phyloP scores from a whole-genome alignment of 2,329 filamentous ascomycete genomes.

The Sclerotiophoma versabilis region DNA sequence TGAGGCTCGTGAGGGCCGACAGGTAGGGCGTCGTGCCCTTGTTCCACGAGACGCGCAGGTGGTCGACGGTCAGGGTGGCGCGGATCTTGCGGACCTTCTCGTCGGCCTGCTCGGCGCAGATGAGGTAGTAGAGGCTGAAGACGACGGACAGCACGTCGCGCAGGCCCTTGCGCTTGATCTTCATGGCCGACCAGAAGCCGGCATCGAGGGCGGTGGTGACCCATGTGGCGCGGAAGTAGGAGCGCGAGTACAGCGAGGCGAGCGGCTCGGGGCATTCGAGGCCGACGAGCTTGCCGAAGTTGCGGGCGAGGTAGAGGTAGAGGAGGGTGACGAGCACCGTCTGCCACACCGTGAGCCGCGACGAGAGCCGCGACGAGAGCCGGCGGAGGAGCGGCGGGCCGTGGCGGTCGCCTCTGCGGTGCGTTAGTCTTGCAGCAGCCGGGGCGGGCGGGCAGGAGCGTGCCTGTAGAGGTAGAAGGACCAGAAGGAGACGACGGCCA shows the following conservation, averaged over 20 bases:
- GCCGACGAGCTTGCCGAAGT: conserved; percentile 90
- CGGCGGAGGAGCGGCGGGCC: conserved; percentile 79
- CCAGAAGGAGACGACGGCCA: conserved; percentile 92
- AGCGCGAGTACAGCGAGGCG: conserved; percentile 88
- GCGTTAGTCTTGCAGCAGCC: conserved; percentile 21
- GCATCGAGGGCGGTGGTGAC: conserved; percentile 92
- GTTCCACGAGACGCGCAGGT: conserved; percentile 92
- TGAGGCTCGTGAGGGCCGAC: conserved; percentile 71
- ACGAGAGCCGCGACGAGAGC: conserved; percentile 74
- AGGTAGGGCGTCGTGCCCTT: conserved; percentile 91
- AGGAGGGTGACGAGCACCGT: conserved; percentile 85
- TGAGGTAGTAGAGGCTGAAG: conserved; percentile 88
- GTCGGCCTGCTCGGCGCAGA: conserved; percentile 92
- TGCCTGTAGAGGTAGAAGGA: conserved; percentile 81
- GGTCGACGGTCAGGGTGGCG: conserved; percentile 85
- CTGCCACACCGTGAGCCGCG: conserved; percentile 85
- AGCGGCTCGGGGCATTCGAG: conserved; percentile 93
- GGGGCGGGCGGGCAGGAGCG: conserved; percentile 24
- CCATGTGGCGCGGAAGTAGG: conserved; percentile 97
- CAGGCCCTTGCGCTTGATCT: conserved; percentile 79
- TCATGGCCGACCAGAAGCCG: conserved; percentile 99
- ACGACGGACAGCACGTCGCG: conserved; percentile 82
- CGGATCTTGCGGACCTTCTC: conserved; percentile 95
- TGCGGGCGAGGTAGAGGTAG: conserved; percentile 88
- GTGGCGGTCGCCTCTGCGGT: conserved; percentile 77